Evolutionary conservation across 345 rosid species (phyloP).

Genomic region (Acer yangbiense): DNA sequence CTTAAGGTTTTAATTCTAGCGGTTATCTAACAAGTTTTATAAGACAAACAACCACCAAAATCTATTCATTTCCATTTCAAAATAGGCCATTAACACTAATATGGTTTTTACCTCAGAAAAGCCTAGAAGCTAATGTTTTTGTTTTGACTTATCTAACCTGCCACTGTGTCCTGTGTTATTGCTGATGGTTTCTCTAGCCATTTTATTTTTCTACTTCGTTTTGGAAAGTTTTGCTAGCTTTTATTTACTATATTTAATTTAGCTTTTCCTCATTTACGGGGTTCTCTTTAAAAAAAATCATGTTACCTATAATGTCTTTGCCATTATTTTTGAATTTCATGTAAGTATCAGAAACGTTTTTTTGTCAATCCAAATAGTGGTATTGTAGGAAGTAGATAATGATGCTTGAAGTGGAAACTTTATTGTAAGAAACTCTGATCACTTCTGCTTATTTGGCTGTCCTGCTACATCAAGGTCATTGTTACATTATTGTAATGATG

Average conservation of each 20-base stretch:
- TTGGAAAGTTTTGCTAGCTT: background rate
- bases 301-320: background rate
- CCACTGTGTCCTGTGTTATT: background rate
- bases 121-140: background rate
- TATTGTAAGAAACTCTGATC: background rate
- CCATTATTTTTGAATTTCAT: background rate
- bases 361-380: background rate
- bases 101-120: background rate
- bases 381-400: background rate
- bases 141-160: background rate
- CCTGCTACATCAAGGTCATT: slow-evolving; percentile 2
- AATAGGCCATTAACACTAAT: background rate
- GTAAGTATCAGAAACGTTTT: background rate
- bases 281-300: background rate
- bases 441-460: background rate
- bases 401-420: background rate
- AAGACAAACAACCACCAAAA: slow-evolving; percentile 4
- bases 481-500: background rate
- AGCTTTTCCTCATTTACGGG: background rate
- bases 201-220: slow-evolving; percentile 2
- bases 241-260: background rate
- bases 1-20: background rate
- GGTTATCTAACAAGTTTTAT: background rate
- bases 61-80: background rate
- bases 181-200: background rate